Base-by-base conservation (phyloP, 1,284 basidiomycete genomes). In the Acaromyces ingoldii region DNA sequence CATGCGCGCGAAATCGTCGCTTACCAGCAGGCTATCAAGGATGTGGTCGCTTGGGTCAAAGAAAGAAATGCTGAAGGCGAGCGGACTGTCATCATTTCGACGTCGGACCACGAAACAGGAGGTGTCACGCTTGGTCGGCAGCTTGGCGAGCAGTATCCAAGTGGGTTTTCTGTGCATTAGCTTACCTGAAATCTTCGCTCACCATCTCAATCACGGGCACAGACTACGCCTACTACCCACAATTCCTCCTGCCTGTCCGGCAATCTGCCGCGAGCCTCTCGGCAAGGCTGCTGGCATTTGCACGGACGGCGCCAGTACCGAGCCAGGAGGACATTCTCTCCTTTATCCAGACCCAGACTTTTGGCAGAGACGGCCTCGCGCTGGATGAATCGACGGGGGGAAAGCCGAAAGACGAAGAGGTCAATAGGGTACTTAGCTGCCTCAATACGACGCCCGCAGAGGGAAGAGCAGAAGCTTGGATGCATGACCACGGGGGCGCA, bases 31-130 rank as follows among this genome's bases (percentile, higher is more conserved):
- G 54, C 62, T 48, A 55, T 66, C 11, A 42, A 62, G 31, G 63
- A 61, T 2, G 67, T 70, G 1, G 41, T 49, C 21, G 29, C 60
- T 22, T 74, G 58, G 72, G 62, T 67, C 10, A 58, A 58, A 52
- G 57, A 36, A 44, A 65, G 55, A 58, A 37, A 57, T 10, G 30
- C 33, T 37, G 58, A 21, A 52, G 39, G 53, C 49, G 38, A 64
- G 43, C 57, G 67, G 31, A 72, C 76, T 22, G 33, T 78, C 28
- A 53, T 78, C 22, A 71, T 77, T 45, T 71, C 69, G 10, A 74
- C 76, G 3, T 69, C 68, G 11, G 77, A 77, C 41, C 77, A 78
- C 58, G 77, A 78, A 53, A 78, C 77, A 6, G 77, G 77, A 15
- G 77, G 77, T 0, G 50, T 78, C 3, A 59, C 76, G 2, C 50